A percentile compares a stretch with the other conserved stretches of the same genome.
These are phyloP conservation scores for Tylopilus sp. DNA, from an alignment of 768 basidiomycete species.

Conservation along the genomic window DNA sequence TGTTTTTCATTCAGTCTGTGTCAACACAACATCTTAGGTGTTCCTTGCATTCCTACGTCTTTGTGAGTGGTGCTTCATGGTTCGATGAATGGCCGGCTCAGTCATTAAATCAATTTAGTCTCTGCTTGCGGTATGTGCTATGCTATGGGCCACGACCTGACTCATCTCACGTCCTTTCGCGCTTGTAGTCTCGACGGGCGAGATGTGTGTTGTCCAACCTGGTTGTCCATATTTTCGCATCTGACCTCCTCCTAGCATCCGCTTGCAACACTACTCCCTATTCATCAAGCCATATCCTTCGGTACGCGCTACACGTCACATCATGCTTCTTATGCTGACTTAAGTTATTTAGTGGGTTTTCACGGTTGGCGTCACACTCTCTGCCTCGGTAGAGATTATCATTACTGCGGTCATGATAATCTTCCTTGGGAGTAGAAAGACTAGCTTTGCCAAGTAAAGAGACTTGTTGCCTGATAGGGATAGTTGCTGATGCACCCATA, in stretches of 20 bases:
- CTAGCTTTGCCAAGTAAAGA: constrained; percentile 28
- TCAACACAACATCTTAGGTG: constrained; percentile 7
- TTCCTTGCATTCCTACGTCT: constrained; percentile 34
- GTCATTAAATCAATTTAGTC: constrained; percentile 16
- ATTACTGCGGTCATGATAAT: constrained; percentile 30
- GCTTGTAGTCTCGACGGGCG: constrained; percentile 28
- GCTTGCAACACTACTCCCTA: constrained; percentile 25
- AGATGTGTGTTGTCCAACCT: constrained; percentile 22
- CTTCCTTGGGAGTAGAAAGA: constrained; percentile 32
- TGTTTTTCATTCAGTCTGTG: not conserved
- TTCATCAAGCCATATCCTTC: constrained; percentile 32
- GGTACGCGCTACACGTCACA: constrained; percentile 3
- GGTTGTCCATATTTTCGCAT: rapidly evolving
- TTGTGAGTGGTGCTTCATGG: constrained; percentile 15
- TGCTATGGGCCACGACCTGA: not conserved
- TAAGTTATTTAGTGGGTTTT: constrained; percentile 27
- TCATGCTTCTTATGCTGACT: not conserved
- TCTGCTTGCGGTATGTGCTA: constrained; percentile 27
- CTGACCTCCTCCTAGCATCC: constrained; percentile 16
- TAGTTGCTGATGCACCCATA: constrained; percentile 13
- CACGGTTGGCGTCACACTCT: constrained; percentile 29
- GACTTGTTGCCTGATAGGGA: rapidly evolving
- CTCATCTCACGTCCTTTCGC: not conserved
- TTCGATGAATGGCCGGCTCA: constrained; percentile 3
- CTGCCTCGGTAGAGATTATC: constrained; percentile 32